phyloP scores from a whole-genome alignment of 805 yeast genomes.

The Wickerhamiella sorbophila region DNA sequence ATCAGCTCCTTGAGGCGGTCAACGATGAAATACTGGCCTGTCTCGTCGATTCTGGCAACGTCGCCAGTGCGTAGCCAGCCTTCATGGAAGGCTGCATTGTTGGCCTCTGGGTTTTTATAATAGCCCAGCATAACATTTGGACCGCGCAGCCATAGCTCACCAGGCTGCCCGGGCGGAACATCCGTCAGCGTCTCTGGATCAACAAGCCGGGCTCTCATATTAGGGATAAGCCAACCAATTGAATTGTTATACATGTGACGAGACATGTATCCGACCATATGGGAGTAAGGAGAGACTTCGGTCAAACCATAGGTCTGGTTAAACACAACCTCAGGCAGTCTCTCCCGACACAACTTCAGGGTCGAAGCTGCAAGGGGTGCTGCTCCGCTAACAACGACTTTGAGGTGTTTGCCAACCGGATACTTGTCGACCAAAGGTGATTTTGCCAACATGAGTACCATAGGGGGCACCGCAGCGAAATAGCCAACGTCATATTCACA shows the following conservation, averaged over 20 bases:
- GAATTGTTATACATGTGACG: slow-evolving; percentile 18
- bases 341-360: slow-evolving; percentile 1
- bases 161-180: slow-evolving; percentile 31
- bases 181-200: slow-evolving; percentile 28
- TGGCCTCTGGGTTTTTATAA: slow-evolving; percentile 33
- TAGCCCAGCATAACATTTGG: slow-evolving; percentile 39
- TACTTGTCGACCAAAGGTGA: slow-evolving; percentile 30
- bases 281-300: slow-evolving; percentile 44
- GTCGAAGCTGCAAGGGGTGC: slow-evolving; percentile 27
- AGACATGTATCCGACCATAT: slow-evolving; percentile 23
- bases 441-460: slow-evolving; percentile 32
- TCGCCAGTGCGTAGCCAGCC: slow-evolving; percentile 51
- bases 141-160: slow-evolving; percentile 43
- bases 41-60: slow-evolving; percentile 27
- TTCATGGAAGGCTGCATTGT: slow-evolving; percentile 30
- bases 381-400: slow-evolving; percentile 31
- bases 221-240: slow-evolving; percentile 27
- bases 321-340: slow-evolving; percentile 4
- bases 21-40: slow-evolving; percentile 32
- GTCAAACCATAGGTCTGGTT: slow-evolving; percentile 32
- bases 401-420: slow-evolving; percentile 28
- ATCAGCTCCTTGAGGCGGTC: slow-evolving; percentile 54
- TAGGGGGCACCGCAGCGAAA: slow-evolving; percentile 30
- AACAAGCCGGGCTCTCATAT: slow-evolving; percentile 35
- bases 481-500: slow-evolving; percentile 25